Base-by-base conservation (phyloP, 345 rosid species). In the Melaleuca quinquenervia region DNA sequence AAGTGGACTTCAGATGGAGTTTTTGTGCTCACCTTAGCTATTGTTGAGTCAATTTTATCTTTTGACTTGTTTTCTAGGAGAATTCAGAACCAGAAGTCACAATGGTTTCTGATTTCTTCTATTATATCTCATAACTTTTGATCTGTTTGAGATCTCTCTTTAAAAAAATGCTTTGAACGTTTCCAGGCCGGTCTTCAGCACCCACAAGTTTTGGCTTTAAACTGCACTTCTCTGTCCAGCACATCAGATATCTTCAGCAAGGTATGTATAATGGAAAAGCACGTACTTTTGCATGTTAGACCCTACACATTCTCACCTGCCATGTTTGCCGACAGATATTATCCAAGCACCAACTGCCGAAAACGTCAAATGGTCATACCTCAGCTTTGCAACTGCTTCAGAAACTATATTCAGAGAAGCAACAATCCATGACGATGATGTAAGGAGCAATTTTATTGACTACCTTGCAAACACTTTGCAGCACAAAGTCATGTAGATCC, bases 241-340 rank as follows among this genome's bases (percentile, higher is more conserved):
- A 88, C 94, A 45, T 86, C 97, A 29, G 96, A 94, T 48, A 93
- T 97, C 84, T 97, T 97, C 90, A 89, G 92, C 91, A 95, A 93
- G 98, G 98, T 97, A 89, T 82, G 26, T 44, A 55, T 51, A 26
- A 50, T 55, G 44, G 3, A 45, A 41, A 0, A 97, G 93, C 0
- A 88, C 3, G 0, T 70, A 70, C 45, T 32, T 70, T 70, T 70
- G 78, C 78, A 32, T 70, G 78, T 70, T 70, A 36, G 78, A 70
- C 24, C 13, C 24, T 36, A 24, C 48, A 36, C 24, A 10, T 70
- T 55, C 86, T 95, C 48, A 88, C 22, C 83, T 75, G 52, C 27
- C 88, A 84, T 12, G 87, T 91, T 83, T 82, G 9, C 82, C 91
- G 51, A 41, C 86, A 95, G 98, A 92, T 96, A 85, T 90, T 93